Evolutionary conservation across 768 basidiomycete species (phyloP), one percentile per base, ranked within the genome.

Genomic region (Tulasnella sp.): DNA sequence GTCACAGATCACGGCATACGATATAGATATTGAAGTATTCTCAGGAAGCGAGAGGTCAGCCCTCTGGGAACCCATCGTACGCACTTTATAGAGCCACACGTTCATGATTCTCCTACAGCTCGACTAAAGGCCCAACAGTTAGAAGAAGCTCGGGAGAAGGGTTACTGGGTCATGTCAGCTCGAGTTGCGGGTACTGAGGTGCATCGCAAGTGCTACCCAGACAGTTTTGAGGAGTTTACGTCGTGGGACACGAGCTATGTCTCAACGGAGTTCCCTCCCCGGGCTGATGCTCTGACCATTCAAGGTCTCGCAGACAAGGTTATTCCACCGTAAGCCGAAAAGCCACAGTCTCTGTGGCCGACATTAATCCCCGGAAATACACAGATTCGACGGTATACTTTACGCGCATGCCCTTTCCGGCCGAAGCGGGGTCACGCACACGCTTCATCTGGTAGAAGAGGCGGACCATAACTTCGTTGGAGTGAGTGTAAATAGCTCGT

Each of bases 401-500:
- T 60, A 60, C 54, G 58, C 63, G 2, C 48, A 49, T 17, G 64
- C 58, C 2, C 47, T 65, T 26, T 47, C 48, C 29, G 66, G 70
- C 30, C 76, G 85, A 58, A 65, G 65, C 13, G 79, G 82, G 21
- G 88, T 86, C 49, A 86, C 85, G 5, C 85, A 88, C 67, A 82
- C 75, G 17, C 73, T 90, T 24, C 78, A 83, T 67, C 72, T 85
- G 24, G 71, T 88, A 41, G 88, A 90, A 68, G 78, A 77, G 45
- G 85, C 83, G 7, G 86, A 88, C 71, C 88, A 90, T 67, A 90
- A 89, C 70, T 85, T 83, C 65, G 81, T 80, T 23, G 81, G 83
- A 23, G 78, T 79, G 61, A 44, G 75, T 24, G 1, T 15, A 9
- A 30, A 32, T 23, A n/a, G n/a, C n/a, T n/a, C n/a, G n/a, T n/a